Conservation (phyloP, 768 basidiomycete species). For the Termitomyces sp. region DNA sequence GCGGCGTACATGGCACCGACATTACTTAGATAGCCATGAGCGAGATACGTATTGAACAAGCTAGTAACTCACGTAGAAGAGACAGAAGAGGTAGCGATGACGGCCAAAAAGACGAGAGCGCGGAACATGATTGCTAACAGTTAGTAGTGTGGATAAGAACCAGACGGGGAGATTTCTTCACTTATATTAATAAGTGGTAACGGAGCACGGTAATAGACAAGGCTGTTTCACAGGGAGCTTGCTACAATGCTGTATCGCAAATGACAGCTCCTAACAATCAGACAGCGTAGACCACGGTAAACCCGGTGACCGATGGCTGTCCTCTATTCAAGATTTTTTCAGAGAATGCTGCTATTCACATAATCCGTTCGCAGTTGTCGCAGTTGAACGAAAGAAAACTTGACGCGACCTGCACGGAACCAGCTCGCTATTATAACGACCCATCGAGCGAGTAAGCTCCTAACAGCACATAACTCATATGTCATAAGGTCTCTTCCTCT, state of each 20-base stretch:
- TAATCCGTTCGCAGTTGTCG: too few species aligned
- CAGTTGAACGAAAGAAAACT: too few species aligned
- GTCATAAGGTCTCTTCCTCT: not conserved
- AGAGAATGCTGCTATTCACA: not conserved
- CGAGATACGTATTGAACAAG: not conserved
- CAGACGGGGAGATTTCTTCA: not conserved
- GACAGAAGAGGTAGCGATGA: slow-evolving; percentile 5
- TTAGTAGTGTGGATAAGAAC: not conserved
- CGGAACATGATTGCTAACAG: slow-evolving; percentile 4
- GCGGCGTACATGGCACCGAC: not conserved
- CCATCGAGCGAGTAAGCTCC: not conserved
- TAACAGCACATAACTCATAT: not conserved
- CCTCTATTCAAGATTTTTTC: not conserved
- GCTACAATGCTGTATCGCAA: not conserved
- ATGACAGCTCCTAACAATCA: slow-evolving; percentile 3
- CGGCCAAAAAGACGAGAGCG: slow-evolving; percentile 4
- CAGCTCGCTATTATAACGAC: not conserved
- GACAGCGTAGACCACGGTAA: not conserved
- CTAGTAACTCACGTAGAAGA: slow-evolving; percentile 7
- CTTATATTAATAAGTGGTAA: not conserved
- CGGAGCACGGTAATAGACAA: not conserved
- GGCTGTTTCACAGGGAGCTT: not conserved
- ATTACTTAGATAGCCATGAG: not conserved
- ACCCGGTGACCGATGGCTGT: slow-evolving; percentile 3
- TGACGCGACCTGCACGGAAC: not conserved